Percentiles rank a stretch among this genome's conserved stretches.
These are phyloP conservation scores for Apophysomyces variabilis DNA, from an alignment of 371 early-diverging fungal genomes.

Conservation along the genomic window DNA sequence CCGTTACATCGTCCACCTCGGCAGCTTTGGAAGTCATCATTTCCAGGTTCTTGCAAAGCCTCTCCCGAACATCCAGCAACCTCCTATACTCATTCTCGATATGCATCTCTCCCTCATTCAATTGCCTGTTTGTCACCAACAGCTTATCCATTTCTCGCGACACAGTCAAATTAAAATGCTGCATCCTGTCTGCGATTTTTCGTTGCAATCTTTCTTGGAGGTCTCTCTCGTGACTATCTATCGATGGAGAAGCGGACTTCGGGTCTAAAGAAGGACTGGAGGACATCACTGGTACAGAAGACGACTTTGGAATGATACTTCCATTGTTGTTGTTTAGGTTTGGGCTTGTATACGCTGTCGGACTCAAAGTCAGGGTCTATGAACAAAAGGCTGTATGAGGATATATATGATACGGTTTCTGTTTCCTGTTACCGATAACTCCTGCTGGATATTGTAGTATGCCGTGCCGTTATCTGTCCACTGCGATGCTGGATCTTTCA, in stretches of 20 bases:
- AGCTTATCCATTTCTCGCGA: constrained; percentile 63
- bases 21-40: constrained; percentile 59
- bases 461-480: constrained; percentile 47
- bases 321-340: constrained; percentile 1
- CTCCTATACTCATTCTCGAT: constrained; percentile 61
- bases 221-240: constrained; percentile 12
- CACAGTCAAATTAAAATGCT: constrained; percentile 47
- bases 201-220: constrained; percentile 44
- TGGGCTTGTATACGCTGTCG: constrained; percentile 14
- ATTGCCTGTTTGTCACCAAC: constrained; percentile 58
- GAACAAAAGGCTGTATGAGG: background rate
- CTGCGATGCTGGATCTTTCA: constrained; percentile 18
- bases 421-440: constrained; percentile 36
- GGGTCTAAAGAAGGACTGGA: background rate
- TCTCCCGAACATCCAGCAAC: constrained; percentile 54
- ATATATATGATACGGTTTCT: background rate
- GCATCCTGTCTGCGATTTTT: constrained; percentile 46
- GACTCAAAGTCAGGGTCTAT: constrained; percentile 39
- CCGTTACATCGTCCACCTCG: constrained; percentile 59
- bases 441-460: constrained; percentile 51
- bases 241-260: constrained; percentile 7
- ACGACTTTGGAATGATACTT: constrained; percentile 22
- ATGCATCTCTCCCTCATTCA: constrained; percentile 69
- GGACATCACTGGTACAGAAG: constrained; percentile 29
- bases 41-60: constrained; percentile 63